Evolutionary conservation across 78 protist genomes (phyloP).

Genomic region (Trichosphaerium sp.): DNA sequence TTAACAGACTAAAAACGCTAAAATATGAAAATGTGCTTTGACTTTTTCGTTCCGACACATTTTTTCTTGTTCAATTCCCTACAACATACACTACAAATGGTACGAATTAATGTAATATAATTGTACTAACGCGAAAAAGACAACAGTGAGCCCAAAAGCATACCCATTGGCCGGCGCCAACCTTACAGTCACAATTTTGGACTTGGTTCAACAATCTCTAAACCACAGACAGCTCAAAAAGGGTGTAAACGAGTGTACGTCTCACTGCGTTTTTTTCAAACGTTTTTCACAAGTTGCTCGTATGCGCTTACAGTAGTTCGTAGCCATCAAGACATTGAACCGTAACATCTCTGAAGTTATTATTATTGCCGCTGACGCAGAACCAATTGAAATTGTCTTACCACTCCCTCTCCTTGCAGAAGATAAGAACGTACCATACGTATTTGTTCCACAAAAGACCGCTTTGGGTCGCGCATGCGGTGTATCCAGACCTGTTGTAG

Average conservation of each 20-base stretch:
- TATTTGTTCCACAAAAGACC: conserved; percentile 84
- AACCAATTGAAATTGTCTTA: conserved; percentile 96
- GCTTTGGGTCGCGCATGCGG: conserved; percentile 97
- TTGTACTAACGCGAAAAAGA: too few relatives aligned
- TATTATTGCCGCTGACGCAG: conserved; percentile 96
- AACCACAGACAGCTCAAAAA: conserved; percentile 85
- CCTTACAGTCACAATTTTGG: conserved; percentile 76
- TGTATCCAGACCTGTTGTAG: conserved; percentile 89
- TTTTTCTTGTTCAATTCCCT: too few relatives aligned
- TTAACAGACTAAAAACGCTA: too few relatives aligned
- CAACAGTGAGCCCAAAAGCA: conserved; percentile 72
- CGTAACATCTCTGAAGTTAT: conserved; percentile 88
- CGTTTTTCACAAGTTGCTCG: too few relatives aligned
- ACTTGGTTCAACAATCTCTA: conserved; percentile 66
- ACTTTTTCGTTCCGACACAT: too few relatives aligned
- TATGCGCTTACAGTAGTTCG: too few relatives aligned
- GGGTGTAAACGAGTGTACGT: conserved; percentile 93
- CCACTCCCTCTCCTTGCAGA: conserved; percentile 98
- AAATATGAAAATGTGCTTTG: too few relatives aligned
- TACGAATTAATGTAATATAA: too few relatives aligned
- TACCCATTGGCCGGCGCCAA: conserved; percentile 87
- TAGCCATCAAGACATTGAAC: conserved; percentile 95
- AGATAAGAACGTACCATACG: conserved; percentile 98
- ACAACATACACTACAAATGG: too few relatives aligned
- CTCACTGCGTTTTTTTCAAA: not conserved